These are phyloP conservation scores for Penicillium sp. DNA, from an alignment of 2,329 filamentous ascomycete species.

Conservation along the genomic window DNA sequence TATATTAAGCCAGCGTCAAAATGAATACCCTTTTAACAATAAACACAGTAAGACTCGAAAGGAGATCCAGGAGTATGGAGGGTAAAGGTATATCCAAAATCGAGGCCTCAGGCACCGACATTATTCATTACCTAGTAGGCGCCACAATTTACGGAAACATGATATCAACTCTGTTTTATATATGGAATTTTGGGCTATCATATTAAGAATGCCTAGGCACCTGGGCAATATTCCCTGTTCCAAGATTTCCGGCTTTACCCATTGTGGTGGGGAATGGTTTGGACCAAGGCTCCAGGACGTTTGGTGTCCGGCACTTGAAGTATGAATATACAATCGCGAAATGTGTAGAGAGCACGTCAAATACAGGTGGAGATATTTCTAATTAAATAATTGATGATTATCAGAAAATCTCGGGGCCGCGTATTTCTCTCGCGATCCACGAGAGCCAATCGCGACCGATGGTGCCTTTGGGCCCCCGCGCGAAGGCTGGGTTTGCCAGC, in stretches of 20 bases:
- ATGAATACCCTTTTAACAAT: too few species aligned
- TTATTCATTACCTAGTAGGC: too few species aligned
- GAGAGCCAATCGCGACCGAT: neutral
- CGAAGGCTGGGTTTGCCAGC: constrained; percentile 32
- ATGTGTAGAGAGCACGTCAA: neutral
- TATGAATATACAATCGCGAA: neutral
- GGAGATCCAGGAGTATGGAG: too few species aligned
- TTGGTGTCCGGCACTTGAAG: neutral
- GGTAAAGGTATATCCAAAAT: too few species aligned
- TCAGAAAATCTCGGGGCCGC: neutral
- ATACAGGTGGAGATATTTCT: neutral
- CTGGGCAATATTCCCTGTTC: neutral
- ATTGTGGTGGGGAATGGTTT: neutral
- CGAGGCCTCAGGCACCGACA: too few species aligned
- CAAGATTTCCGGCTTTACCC: neutral
- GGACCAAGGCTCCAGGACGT: neutral
- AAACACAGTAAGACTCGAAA: too few species aligned
- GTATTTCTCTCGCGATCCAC: neutral
- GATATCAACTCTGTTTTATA: too few species aligned
- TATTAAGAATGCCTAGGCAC: too few species aligned
- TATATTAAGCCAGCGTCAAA: too few species aligned
- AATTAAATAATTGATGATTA: neutral
- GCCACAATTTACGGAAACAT: too few species aligned
- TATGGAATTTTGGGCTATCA: too few species aligned
- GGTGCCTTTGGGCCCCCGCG: constrained; percentile 14